These are phyloP conservation scores for Dioscorea alata DNA, from an alignment of 106 monocot species.

Conservation along the genomic window DNA sequence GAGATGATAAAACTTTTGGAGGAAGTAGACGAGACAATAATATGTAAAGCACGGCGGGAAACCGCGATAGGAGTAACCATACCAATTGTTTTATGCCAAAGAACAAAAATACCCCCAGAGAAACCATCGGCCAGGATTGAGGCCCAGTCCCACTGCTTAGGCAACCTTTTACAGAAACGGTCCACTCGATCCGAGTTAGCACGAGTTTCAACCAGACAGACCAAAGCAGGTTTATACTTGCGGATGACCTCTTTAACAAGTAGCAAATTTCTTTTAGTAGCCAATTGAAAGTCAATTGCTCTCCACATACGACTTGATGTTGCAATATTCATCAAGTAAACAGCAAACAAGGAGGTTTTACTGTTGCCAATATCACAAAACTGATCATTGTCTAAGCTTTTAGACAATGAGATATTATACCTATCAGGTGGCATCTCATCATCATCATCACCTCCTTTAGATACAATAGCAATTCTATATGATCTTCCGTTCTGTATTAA, in stretches of 20 bases:
- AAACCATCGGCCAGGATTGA: no score
- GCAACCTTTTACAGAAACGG: no score
- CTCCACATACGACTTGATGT: conserved; percentile 25
- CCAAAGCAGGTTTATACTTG: no score
- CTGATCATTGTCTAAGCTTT: not conserved
- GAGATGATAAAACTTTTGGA: no score
- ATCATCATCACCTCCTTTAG: conserved; percentile 5
- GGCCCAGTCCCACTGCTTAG: no score
- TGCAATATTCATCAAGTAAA: conserved; percentile 17
- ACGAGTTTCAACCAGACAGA: no score
- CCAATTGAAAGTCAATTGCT: not conserved
- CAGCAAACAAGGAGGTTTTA: conserved; percentile 7
- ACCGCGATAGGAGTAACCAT: no score
- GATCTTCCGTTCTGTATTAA: conserved; percentile 2
- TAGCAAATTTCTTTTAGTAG: not conserved
- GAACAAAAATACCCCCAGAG: no score
- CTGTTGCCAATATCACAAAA: not conserved
- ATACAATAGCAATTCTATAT: conserved; percentile 9
- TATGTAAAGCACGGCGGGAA: no score
- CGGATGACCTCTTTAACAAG: conserved; percentile 6
- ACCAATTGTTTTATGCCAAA: no score
- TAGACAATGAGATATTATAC: not conserved
- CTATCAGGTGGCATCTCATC: not conserved
- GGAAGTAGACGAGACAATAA: no score
- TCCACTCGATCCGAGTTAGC: no score